Percentiles rank a stretch among this genome's conserved stretches.
Evolutionary conservation across 208 protist species (phyloP).

Genomic region (Phytomonas sp.): DNA sequence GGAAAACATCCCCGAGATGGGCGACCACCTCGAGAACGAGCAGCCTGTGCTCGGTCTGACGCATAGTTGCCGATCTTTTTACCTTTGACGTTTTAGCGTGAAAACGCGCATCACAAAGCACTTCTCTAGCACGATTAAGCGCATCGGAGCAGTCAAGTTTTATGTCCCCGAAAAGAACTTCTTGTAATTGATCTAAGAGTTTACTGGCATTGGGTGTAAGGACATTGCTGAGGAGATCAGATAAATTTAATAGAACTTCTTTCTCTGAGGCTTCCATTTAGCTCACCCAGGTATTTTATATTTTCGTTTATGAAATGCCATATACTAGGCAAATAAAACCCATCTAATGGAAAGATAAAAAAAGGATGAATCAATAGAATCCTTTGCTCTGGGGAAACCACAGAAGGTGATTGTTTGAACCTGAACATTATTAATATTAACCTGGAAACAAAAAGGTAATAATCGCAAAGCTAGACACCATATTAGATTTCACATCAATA

Average conservation of each 20-base stretch:
- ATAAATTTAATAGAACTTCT: neutral
- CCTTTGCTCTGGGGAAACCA: neutral
- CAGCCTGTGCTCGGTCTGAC: constrained; percentile 9
- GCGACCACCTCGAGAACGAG: constrained; percentile 21
- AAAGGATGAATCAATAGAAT: neutral
- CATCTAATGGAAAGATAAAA: neutral
- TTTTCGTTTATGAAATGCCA: neutral
- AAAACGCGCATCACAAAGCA: neutral
- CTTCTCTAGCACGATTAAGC: neutral
- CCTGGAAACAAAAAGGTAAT: neutral
- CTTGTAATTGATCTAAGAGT: neutral
- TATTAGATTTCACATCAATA: neutral
- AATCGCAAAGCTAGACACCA: neutral
- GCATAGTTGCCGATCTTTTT: neutral
- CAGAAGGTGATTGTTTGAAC: neutral
- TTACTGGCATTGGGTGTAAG: neutral
- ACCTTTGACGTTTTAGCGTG: neutral
- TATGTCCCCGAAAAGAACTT: neutral
- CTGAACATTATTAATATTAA: neutral
- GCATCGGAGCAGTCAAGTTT: neutral
- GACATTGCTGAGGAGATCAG: neutral
- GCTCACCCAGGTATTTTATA: neutral
- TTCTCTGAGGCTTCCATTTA: neutral
- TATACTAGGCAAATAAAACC: neutral
- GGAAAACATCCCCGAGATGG: constrained; percentile 17